Percentiles rank a stretch among this genome's conserved stretches.
Evolutionary conservation across 2,329 filamentous ascomycete genomes (phyloP).

Genomic region (Cercospora sp.): DNA sequence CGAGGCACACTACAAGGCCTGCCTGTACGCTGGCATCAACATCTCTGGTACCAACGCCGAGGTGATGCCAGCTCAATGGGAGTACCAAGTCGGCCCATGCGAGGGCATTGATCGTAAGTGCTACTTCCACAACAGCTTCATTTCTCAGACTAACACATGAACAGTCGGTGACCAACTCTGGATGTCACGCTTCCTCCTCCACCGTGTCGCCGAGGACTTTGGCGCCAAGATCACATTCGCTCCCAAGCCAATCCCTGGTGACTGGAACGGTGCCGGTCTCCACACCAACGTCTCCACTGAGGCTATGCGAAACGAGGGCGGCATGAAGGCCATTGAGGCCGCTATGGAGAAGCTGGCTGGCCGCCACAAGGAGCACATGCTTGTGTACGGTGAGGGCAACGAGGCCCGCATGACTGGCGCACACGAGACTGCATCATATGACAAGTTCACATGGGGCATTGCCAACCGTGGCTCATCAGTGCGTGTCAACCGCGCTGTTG

Average conservation of each 20-base stretch:
- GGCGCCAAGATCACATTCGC: slow-evolving; percentile 92
- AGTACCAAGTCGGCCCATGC: slow-evolving; percentile 95
- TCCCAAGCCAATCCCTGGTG: slow-evolving; percentile 91
- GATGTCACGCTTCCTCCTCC: slow-evolving; percentile 85
- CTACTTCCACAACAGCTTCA: neutral
- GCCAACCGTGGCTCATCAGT: slow-evolving; percentile 95
- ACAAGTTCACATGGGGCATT: slow-evolving; percentile 90
- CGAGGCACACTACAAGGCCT: slow-evolving; percentile 89
- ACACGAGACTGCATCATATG: slow-evolving; percentile 92
- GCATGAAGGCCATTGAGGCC: slow-evolving; percentile 89
- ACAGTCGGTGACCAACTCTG: slow-evolving; percentile 93
- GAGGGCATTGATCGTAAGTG: slow-evolving; percentile 75
- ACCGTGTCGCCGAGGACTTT: slow-evolving; percentile 93
- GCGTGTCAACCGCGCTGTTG: slow-evolving; percentile 82
- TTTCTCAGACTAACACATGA: no score
- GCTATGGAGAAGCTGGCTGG: slow-evolving; percentile 62
- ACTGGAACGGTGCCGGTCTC: slow-evolving; percentile 96
- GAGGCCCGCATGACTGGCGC: slow-evolving; percentile 87
- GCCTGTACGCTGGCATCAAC: slow-evolving; percentile 82
- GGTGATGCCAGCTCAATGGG: slow-evolving; percentile 98
- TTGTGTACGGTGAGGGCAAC: slow-evolving; percentile 95
- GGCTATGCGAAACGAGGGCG: slow-evolving; percentile 84
- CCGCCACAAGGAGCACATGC: slow-evolving; percentile 63
- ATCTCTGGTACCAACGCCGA: slow-evolving; percentile 99
- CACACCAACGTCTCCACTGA: slow-evolving; percentile 92